phyloP scores from a whole-genome alignment of 768 basidiomycete genomes.

The Boletus pseudo-olivaceus region DNA sequence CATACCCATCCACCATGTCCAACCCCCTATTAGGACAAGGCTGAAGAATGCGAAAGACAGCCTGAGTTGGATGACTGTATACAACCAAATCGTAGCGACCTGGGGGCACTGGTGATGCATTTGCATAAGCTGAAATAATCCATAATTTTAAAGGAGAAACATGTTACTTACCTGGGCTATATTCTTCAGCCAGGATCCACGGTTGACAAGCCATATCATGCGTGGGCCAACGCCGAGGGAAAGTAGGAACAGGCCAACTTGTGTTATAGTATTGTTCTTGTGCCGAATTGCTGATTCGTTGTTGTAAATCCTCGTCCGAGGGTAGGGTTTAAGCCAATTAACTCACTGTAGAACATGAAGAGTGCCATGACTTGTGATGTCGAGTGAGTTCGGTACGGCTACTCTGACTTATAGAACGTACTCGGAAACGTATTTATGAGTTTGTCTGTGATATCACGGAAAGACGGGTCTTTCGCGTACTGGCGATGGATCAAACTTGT shows the following conservation, averaged over 20 bases:
- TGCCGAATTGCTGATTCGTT: conserved; percentile 50
- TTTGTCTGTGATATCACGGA: conserved; percentile 48
- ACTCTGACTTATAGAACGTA: conserved; percentile 36
- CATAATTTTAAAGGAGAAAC: neutral
- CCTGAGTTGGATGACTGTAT: conserved; percentile 66
- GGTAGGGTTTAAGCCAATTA: neutral
- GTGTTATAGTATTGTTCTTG: conserved; percentile 52
- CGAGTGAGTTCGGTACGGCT: conserved; percentile 1
- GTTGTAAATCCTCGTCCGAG: conserved; percentile 1
- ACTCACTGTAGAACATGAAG: conserved; percentile 46
- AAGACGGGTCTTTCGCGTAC: conserved; percentile 59
- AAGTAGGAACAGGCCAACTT: conserved; percentile 55
- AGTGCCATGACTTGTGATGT: conserved; percentile 57
- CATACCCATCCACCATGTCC: conserved; percentile 61
- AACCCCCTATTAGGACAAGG: conserved; percentile 50
- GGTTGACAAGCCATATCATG: conserved; percentile 68
- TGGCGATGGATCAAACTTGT: conserved; percentile 73
- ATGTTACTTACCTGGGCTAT: conserved; percentile 61
- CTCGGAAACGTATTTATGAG: conserved; percentile 71
- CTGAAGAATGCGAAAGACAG: conserved; percentile 58
- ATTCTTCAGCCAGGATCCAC: conserved; percentile 63
- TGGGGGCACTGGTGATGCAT: conserved; percentile 58
- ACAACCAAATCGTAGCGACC: conserved; percentile 76
- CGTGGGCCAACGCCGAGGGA: conserved; percentile 58
- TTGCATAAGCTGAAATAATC: neutral